Evolutionary conservation across 345 rosid genomes (phyloP), one percentile per base, ranked within the genome.

Genomic region (Punica granatum): DNA sequence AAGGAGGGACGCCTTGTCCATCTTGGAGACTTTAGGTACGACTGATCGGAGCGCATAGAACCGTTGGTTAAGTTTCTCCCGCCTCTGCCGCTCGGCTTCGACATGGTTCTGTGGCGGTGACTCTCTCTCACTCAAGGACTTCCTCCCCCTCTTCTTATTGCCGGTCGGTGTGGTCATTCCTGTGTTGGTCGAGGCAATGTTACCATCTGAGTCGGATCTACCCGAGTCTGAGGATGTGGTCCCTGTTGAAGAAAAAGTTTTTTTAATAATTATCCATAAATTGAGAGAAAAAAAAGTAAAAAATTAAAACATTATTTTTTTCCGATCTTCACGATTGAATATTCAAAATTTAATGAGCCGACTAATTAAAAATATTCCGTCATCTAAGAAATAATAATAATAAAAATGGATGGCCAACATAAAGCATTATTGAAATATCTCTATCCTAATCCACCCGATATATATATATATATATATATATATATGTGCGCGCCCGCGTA

Each of bases 1-100:
- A 3, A 92, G 81, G 23, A 92, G 69, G 2, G 98, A 89, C 0
- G 94, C 98, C 76, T 85, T 92, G 72, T 92, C 98, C 98, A 92
- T 89, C 71, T 86, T 92, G 0, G 96, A 89, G 19, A 92, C 90
- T 62, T 88, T 89, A 8, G 98, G 96, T 56, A 92, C 98, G 15
- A 86, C 96, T 0, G 98, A 86, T 26, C 98, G 79, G 14, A 92
- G 83, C 0, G 92, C 84, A 36, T 85, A 88, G 75, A 89, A 92
- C 4, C 96, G 79, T 51, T 83, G 86, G 69, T 92, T 89, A 7
- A 92, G 87, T 71, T 85, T 84, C 80, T 89, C 92, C 56, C 98
- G 83, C 60, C 98, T 75, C 73, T 85, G 89, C 68, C 92, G 82
- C 80, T 92, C 98, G 1, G 94, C 89, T 71, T 92, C 96, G 0